phyloP scores from a whole-genome alignment of 352 stramenopile species.

The Albugo candida region DNA sequence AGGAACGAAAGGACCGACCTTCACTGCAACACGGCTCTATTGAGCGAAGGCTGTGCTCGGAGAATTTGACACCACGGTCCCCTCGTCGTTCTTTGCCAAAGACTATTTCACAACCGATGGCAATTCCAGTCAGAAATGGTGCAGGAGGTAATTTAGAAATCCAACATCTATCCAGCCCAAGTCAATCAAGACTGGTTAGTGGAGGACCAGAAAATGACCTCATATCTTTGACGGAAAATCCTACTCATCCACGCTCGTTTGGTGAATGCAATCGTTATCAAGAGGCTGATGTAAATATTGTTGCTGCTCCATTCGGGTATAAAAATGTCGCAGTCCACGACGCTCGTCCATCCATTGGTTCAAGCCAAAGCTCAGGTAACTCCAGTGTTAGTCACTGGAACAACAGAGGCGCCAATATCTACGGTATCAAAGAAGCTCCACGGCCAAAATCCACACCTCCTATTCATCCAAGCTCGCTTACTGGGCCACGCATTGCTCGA shows the following conservation, averaged over 20 bases:
- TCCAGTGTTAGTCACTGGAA: neutral
- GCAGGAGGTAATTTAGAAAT: conserved; percentile 2
- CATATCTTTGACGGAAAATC: neutral
- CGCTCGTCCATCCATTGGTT: neutral
- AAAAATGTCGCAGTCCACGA: conserved; percentile 46
- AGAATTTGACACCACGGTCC: neutral
- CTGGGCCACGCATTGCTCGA: conserved; percentile 2
- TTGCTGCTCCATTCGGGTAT: conserved; percentile 49
- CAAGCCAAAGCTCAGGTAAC: neutral
- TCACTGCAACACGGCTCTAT: conserved; percentile 1
- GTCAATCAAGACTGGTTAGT: neutral
- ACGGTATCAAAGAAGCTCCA: neutral
- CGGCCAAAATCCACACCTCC: conserved; percentile 42
- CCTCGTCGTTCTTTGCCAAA: conserved; percentile 4
- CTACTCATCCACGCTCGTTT: conserved; percentile 46
- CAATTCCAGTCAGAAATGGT: conserved; percentile 19
- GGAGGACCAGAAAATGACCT: neutral
- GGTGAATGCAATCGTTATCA: conserved; percentile 22
- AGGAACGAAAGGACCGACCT: neutral
- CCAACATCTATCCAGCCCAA: neutral
- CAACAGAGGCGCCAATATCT: neutral
- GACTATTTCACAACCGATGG: conserved; percentile 57
- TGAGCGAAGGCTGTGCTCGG: neutral
- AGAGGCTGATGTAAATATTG: conserved; percentile 37
- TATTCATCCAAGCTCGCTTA: conserved; percentile 37